Evolutionary conservation across 192 early-diverging fungal species (phyloP), one percentile per base, ranked within the genome.

Genomic region (Neocallimastix lanati): DNA sequence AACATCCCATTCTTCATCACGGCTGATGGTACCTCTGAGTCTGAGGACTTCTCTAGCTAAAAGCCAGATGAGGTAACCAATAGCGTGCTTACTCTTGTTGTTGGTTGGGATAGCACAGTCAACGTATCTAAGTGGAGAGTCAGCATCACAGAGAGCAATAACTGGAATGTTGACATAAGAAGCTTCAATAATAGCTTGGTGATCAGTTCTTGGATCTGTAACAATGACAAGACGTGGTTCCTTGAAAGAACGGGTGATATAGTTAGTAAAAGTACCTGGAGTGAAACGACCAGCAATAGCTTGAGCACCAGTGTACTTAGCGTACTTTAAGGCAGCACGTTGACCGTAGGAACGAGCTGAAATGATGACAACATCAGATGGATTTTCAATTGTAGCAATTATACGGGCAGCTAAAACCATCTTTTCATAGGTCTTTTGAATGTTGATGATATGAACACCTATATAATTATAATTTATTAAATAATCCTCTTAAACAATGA

Each of bases 141-240:
- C 98, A 78, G 96, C 95, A 91, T 99, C 97, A 85, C 93, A 93
- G 84, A 99, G 92, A 81, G 96, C 96, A 86, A 99, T 99, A 82
- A 99, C 96, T 79, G 98, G 98, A 92, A 99, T 96, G 94, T 99
- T 99, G 89, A 99, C 98, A 88, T 99, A 99, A 81, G 98, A 98
- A 78, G 98, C 94, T 90, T 99, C 98, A 88, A 90, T 89, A 88
- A 99, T 93, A 86, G 98, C 94, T 91, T 99, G 98, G 90, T 94
- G 91, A 88, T 99, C 98, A 80, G 96, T 93, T 84, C 93, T 94
- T 82, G 98, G 96, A 90, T 99, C 98, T 80, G 97, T 95, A 80
- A 95, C 93, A 81, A 99, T 91, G 82, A 99, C 94, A 83, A 99
- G 89, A 82, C 98, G 94, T 83, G 98, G 98, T 89, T 99, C 98